Base-by-base conservation (phyloP, 306 rosid species). In the Acacia confusa region DNA sequence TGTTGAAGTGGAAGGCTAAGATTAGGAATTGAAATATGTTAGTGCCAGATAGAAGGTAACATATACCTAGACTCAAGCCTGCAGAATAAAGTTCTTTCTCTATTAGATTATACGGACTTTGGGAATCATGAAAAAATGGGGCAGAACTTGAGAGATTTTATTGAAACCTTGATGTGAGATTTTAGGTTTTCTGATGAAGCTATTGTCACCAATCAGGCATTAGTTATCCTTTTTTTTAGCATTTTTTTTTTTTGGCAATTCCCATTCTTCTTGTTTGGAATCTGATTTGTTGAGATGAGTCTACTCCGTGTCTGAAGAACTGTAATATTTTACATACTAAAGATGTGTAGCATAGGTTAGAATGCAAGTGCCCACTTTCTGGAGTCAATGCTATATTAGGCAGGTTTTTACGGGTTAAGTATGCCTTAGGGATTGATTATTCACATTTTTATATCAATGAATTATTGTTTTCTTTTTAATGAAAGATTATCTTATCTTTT, bases 21-120 rank as follows among this genome's bases (percentile, higher is more conserved):
- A 48, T 41, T 68, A 58, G 68, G 63, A 28, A 78, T 78, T 63
- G 71, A 82, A 78, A 41, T 55, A 28, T 24, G 47, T 45, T 32
- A 72, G 20, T 63, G 41, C 32, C 32, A 55, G 40, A 75, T 78
- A 44, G 52, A 69, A n/a, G 58, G 55, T 4, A 71, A 16, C 40
- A 84, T 53, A 28, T 40, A 27, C 65, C 43, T 63, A n/a, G 44
- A 16, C 40, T 61, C 13, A 34, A 41, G 67, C 61, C 22, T 75
- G 15, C 30, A 24, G 78, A 43, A 76, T 24, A 9, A 52, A 44
- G 67, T 43, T 40, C 69, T 81, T 48, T 45, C 27, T 43, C 11
- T 28, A 67, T 84, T 74, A 25, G 67, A 64, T 78, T 72, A 30
- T 64, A 61, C 27, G 19, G 19, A 28, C 36, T 60, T 45, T 7